A percentile compares a stretch with the other conserved stretches of the same genome.
phyloP scores from a whole-genome alignment of 306 rosid species.

The Prunus salicina region DNA sequence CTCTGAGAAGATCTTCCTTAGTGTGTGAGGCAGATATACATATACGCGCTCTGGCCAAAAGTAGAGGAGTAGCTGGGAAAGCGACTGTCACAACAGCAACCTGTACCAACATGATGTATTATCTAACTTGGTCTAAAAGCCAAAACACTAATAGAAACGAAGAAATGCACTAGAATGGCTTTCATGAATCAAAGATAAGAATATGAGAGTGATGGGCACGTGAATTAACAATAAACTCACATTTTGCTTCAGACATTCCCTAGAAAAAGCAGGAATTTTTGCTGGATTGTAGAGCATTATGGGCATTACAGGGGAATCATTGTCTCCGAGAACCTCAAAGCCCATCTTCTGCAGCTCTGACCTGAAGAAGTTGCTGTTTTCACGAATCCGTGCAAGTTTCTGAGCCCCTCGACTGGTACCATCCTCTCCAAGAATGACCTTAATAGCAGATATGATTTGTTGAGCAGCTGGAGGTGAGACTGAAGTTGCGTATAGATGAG shows the following conservation, averaged over 20 bases:
- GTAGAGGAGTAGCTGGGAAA: constrained; percentile 80
- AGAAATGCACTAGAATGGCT: too few relatives aligned
- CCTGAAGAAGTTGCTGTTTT: constrained; percentile 75
- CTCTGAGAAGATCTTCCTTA: constrained; percentile 66
- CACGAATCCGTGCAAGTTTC: constrained; percentile 68
- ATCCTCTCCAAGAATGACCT: constrained; percentile 79
- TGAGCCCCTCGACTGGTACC: constrained; percentile 79
- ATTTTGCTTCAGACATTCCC: constrained; percentile 74
- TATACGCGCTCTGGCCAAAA: constrained; percentile 72
- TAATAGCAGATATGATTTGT: constrained; percentile 71
- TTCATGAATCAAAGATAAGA: neutral
- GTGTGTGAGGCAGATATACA: constrained; percentile 89
- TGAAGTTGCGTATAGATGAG: constrained; percentile 78
- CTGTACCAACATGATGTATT: constrained; percentile 23
- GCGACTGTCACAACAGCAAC: constrained; percentile 81
- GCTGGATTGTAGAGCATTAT: constrained; percentile 88
- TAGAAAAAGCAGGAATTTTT: constrained; percentile 77
- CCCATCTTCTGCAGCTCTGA: constrained; percentile 83
- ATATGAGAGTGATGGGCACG: neutral
- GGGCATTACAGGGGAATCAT: constrained; percentile 84
- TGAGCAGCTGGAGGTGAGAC: constrained; percentile 87
- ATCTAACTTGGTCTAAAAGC: neutral
- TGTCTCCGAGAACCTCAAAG: constrained; percentile 79
- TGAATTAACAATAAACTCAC: constrained; percentile 36
- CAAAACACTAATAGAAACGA: neutral